Base-by-base conservation (phyloP, 139 green algal genomes). In the Haematococcus sp. region DNA sequence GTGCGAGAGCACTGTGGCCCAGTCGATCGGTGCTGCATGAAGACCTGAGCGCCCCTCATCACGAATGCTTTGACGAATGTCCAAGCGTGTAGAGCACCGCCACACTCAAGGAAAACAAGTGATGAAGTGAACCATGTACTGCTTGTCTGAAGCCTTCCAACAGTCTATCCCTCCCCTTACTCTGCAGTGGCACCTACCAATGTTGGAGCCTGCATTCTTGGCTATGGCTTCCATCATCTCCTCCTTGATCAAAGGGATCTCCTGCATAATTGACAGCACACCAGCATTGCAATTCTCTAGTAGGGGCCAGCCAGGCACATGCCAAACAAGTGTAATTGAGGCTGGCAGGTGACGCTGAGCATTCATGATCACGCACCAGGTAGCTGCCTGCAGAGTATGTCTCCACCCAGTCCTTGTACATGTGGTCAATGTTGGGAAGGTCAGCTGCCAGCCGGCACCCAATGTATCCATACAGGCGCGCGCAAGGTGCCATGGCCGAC, bases 401-500 rank as follows among this genome's bases (percentile, higher is more conserved):
- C 1, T 64, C 49, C 27, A 95, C 75, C 90, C 90, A 95, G 28
- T 87, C 79, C 35, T 70, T 64, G 79, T 91, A 92, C 2, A 78
- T 32, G 60, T 86, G 55, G 40, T 9, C 2, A 30, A 54, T 46
- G 19, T 3, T 23, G 35, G 35, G 34, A 33, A 61, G 70, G 43
- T 58, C 71, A 16, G 30, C 60, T 49, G 78, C 79, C 74, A 95
- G 83, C 66, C 83, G 65, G 63, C 77, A 83, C 1, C 87, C 91
- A 43, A 95, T 79, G 76, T 76, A 95, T 60, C 74, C 88, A 68
- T 95, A 95, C 23, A 95, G 74, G 1, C 89, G 84, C 16, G 80
- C 78, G 76, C 91, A 96, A 0, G 91, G 91, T 44, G 86, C 71
- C 88, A 95, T 92, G 16, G 88, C 84, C 0, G 83, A 81, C 54